Percentiles rank a stretch among this genome's conserved stretches.
Evolutionary conservation across 2,329 filamentous ascomycete species (phyloP).

Genomic region (Penicillium sp.): DNA sequence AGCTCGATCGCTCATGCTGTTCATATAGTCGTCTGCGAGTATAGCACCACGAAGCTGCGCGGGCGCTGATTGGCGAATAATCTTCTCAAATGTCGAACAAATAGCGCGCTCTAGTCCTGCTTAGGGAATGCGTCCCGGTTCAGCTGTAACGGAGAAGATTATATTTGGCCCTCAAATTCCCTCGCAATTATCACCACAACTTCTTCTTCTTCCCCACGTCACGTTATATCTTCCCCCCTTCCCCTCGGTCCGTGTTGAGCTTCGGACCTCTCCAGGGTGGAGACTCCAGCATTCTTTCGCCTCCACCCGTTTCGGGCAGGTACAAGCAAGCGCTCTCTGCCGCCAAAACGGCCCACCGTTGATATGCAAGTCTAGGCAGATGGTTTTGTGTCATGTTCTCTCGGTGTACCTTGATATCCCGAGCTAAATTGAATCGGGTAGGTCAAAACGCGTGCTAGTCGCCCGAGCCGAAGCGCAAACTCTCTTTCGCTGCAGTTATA

Average conservation of each 20-base stretch:
- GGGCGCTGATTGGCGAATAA: slow-evolving; percentile 27
- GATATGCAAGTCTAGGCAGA: slow-evolving; percentile 5
- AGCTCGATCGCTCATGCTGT: slow-evolving; percentile 8
- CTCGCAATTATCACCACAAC: slow-evolving; percentile 15
- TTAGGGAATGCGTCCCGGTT: slow-evolving; percentile 18
- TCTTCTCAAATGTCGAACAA: slow-evolving; percentile 23
- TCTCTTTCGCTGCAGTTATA: not conserved
- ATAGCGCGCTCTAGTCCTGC: slow-evolving; percentile 23
- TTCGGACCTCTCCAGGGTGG: not conserved
- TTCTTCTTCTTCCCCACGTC: not conserved
- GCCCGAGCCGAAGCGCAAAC: slow-evolving; percentile 1
- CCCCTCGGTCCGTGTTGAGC: not conserved
- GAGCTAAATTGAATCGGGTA: not conserved
- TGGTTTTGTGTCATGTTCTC: slow-evolving; percentile 3
- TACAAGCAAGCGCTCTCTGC: slow-evolving; percentile 20
- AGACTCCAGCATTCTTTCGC: slow-evolving; percentile 4
- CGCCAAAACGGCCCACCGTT: slow-evolving; percentile 4
- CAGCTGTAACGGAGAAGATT: slow-evolving; percentile 1
- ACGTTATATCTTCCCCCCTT: slow-evolving; percentile 1
- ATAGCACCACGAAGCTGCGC: slow-evolving; percentile 1
- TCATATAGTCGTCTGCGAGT: slow-evolving; percentile 21
- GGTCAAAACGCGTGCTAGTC: slow-evolving; percentile 1
- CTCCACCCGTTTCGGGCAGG: slow-evolving; percentile 22
- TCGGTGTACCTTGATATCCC: not conserved
- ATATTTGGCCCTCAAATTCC: slow-evolving; percentile 21